These are phyloP conservation scores for Fomes fomentarius DNA, from an alignment of 1,284 basidiomycete species.

Conservation along the genomic window DNA sequence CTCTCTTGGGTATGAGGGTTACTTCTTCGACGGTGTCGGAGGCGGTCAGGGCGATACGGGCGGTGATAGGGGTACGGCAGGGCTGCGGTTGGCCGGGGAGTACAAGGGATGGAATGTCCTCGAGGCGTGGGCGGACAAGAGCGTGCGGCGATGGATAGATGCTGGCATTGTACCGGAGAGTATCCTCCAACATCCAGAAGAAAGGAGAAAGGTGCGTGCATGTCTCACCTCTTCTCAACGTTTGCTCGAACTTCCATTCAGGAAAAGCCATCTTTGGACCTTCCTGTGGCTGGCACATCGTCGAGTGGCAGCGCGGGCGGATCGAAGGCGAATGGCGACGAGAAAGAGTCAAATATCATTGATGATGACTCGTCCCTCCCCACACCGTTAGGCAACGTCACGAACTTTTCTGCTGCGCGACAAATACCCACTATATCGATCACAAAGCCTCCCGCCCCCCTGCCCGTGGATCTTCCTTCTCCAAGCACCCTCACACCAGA, in stretches of 20 bases:
- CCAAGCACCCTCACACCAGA: constrained; percentile 51
- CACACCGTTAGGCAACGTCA: constrained; percentile 29
- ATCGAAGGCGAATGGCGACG: constrained; percentile 37
- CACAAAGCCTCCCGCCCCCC: constrained; percentile 69
- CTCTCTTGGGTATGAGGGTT: constrained; percentile 84
- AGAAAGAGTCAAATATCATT: constrained; percentile 22
- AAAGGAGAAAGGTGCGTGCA: constrained; percentile 53
- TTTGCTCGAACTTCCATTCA: constrained; percentile 8
- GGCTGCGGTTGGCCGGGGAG: constrained; percentile 75
- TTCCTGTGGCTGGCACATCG: constrained; percentile 24
- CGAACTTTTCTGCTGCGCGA: constrained; percentile 24
- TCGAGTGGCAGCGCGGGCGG: constrained; percentile 37
- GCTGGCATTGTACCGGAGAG: constrained; percentile 64
- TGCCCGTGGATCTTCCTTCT: constrained; percentile 67
- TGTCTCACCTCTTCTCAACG: not conserved
- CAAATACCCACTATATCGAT: constrained; percentile 59
- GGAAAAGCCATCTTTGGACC: constrained; percentile 33
- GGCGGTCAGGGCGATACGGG: constrained; percentile 76
- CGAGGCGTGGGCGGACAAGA: constrained; percentile 90
- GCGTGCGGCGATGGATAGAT: constrained; percentile 83
- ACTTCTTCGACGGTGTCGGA: constrained; percentile 81
- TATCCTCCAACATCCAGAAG: constrained; percentile 36
- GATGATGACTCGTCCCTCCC: constrained; percentile 23
- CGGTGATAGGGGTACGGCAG: constrained; percentile 69
- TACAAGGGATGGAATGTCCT: constrained; percentile 90